These are phyloP conservation scores for Leishmania tropica DNA, from an alignment of 208 protist species.

Conservation along the genomic window DNA sequence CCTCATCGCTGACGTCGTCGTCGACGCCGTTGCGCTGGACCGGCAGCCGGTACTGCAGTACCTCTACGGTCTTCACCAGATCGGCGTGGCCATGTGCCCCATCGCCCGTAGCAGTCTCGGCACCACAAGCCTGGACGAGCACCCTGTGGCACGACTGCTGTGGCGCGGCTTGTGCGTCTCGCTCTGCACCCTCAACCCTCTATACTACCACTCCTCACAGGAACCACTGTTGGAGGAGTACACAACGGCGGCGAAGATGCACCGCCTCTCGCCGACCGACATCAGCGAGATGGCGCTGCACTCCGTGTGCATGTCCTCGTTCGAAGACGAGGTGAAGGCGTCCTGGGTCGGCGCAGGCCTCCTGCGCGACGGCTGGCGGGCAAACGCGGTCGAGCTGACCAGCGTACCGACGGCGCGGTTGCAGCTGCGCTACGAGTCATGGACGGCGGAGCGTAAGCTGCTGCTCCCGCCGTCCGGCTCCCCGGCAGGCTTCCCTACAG, in stretches of 20 bases:
- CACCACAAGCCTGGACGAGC: slow-evolving; percentile 92
- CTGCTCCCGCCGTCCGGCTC: slow-evolving; percentile 11
- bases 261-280: slow-evolving; percentile 76
- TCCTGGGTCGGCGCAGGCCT: slow-evolving; percentile 77
- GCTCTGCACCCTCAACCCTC: slow-evolving; percentile 92
- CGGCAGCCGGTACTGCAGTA: slow-evolving; percentile 96
- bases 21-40: slow-evolving; percentile 94
- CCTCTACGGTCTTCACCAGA: slow-evolving; percentile 97
- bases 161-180: slow-evolving; percentile 95
- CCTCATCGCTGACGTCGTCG: slow-evolving; percentile 90
- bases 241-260: slow-evolving; percentile 63
- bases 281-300: slow-evolving; percentile 87
- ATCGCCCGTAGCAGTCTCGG: slow-evolving; percentile 97
- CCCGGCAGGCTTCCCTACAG: neutral
- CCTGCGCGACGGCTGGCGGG: slow-evolving; percentile 53
- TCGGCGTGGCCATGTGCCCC: slow-evolving; percentile 97
- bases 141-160: slow-evolving; percentile 95
- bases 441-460: slow-evolving; percentile 59
- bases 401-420: slow-evolving; percentile 74
- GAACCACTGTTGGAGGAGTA: slow-evolving; percentile 91
- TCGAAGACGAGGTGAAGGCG: slow-evolving; percentile 53
- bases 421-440: slow-evolving; percentile 72
- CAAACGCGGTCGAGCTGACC: slow-evolving; percentile 66
- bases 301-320: slow-evolving; percentile 84
- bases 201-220: slow-evolving; percentile 95